Conservation (phyloP, 495 filamentous ascomycete genomes). For the Talaromyces trachyspermus region DNA sequence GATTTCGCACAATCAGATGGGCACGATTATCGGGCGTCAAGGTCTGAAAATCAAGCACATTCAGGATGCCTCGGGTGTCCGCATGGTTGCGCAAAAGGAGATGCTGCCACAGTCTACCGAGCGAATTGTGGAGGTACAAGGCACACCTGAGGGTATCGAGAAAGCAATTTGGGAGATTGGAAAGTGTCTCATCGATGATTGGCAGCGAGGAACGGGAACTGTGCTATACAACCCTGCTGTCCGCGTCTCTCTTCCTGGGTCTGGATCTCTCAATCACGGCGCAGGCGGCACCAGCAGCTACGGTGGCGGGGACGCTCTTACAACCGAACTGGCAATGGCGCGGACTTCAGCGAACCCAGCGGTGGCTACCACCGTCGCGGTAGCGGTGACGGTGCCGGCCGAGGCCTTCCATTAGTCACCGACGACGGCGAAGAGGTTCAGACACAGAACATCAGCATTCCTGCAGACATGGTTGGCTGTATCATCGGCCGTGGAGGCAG, state of each 20-base stretch:
- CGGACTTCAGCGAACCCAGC: constrained; percentile 86
- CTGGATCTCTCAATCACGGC: constrained; percentile 39
- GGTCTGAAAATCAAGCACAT: constrained; percentile 99
- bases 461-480: constrained; percentile 98
- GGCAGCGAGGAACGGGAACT: constrained; percentile 91
- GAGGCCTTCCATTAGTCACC: constrained; percentile 72
- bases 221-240: constrained; percentile 95
- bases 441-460: constrained; percentile 99
- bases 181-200: constrained; percentile 96
- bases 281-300: constrained; percentile 32
- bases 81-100: constrained; percentile 98
- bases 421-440: constrained; percentile 97
- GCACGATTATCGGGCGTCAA: constrained; percentile 93
- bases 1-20: constrained; percentile 99
- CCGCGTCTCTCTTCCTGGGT: constrained; percentile 59
- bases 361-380: constrained; percentile 65
- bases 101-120: constrained; percentile 99
- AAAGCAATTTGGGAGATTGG: constrained; percentile 97
- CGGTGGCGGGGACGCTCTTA: constrained; percentile 62
- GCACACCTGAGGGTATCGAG: constrained; percentile 87
- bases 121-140: constrained; percentile 92
- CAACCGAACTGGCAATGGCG: constrained; percentile 91
- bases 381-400: constrained; percentile 65
- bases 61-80: constrained; percentile 91
- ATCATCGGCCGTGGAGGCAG: constrained; percentile 91